These are phyloP conservation scores for Medicago ruthenica DNA, from an alignment of 306 rosid genomes.

Conservation along the genomic window DNA sequence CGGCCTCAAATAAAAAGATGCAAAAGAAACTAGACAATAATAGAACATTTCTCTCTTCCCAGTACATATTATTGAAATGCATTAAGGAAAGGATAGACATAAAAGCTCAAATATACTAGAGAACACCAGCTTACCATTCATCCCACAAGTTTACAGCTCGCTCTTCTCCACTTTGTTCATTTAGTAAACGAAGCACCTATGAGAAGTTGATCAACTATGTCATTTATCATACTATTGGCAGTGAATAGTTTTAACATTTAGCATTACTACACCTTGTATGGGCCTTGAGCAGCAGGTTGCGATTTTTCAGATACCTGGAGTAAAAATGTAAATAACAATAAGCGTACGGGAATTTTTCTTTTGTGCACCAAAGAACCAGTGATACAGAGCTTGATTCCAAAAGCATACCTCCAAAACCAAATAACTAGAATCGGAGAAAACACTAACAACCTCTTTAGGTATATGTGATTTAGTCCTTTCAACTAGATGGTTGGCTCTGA, in stretches of 20 bases:
- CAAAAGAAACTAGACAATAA: conserved; percentile 16
- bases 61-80: conserved; percentile 6
- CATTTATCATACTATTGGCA: conserved; percentile 24
- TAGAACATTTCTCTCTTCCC: background rate
- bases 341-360: conserved; percentile 19
- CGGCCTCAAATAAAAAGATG: background rate
- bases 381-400: conserved; percentile 23
- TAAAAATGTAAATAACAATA: conserved; percentile 39
- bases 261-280: conserved; percentile 70
- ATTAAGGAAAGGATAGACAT: conserved; percentile 19
- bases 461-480: conserved; percentile 38
- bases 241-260: conserved; percentile 28
- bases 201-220: conserved; percentile 44
- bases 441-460: conserved; percentile 32
- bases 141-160: conserved; percentile 64
- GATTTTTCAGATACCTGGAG: conserved; percentile 71
- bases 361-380: conserved; percentile 26
- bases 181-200: conserved; percentile 87
- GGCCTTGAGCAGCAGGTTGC: conserved; percentile 50
- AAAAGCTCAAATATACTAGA: conserved; percentile 28
- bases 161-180: conserved; percentile 84
- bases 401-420: conserved; percentile 89
- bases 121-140: conserved; percentile 69
- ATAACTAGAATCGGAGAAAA: conserved; percentile 51
- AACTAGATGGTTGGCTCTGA: conserved; percentile 43